phyloP scores from a whole-genome alignment of 2,329 filamentous ascomycete genomes.

The Xylariales sp. region DNA sequence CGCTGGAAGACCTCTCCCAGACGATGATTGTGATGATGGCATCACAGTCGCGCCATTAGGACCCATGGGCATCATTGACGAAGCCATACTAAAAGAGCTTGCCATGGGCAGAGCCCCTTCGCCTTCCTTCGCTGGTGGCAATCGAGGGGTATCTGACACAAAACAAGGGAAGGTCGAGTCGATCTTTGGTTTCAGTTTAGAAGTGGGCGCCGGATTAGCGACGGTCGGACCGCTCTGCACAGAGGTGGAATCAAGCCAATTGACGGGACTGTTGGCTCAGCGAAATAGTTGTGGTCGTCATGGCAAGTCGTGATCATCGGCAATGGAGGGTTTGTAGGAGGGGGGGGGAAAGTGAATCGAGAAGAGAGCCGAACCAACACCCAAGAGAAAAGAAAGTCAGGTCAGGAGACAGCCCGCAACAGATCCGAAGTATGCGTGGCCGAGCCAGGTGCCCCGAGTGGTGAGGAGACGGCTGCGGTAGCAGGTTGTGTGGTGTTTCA shows the following conservation, averaged over 20 bases:
- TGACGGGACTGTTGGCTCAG: slow-evolving; percentile 5
- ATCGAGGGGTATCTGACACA: slow-evolving; percentile 4
- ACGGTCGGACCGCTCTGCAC: slow-evolving; percentile 6
- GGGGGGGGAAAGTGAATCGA: not conserved
- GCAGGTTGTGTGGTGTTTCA: slow-evolving; percentile 7
- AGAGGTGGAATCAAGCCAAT: slow-evolving; percentile 6
- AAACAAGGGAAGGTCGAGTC: slow-evolving; percentile 6
- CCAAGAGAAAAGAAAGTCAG: too few species aligned
- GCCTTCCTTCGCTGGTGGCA: not conserved
- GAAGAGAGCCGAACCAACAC: not conserved
- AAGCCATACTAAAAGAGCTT: slow-evolving; percentile 8
- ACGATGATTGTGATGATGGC: slow-evolving; percentile 18
- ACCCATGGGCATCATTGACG: slow-evolving; percentile 19
- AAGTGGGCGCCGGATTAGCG: slow-evolving; percentile 4
- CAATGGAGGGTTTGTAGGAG: slow-evolving; percentile 1
- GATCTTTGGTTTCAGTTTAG: slow-evolving; percentile 9
- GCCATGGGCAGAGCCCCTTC: not conserved
- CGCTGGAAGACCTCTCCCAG: slow-evolving; percentile 20
- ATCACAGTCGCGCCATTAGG: slow-evolving; percentile 24
- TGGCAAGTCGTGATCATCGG: slow-evolving; percentile 2
- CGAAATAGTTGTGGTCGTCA: slow-evolving; percentile 7
- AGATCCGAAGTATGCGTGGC: too few species aligned
- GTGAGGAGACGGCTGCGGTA: not conserved
- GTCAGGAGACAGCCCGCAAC: too few species aligned
- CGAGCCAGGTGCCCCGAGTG: not conserved